phyloP scores from a whole-genome alignment of 2,329 filamentous ascomycete species.

The Penicillium occitanis region DNA sequence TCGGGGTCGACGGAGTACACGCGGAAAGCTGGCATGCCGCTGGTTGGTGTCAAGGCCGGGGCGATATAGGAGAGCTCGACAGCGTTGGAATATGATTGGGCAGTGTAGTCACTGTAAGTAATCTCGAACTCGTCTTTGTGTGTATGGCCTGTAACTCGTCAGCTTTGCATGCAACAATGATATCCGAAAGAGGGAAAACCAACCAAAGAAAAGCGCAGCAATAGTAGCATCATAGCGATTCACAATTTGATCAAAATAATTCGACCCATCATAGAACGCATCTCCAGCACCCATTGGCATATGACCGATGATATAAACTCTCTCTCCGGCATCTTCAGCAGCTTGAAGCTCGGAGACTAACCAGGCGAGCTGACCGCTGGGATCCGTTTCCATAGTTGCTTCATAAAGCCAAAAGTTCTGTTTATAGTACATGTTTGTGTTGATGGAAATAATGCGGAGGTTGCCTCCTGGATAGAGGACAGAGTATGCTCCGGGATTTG shows the following conservation, averaged over 20 bases:
- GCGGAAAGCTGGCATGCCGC: constrained; percentile 57
- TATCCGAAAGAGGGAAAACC: not conserved
- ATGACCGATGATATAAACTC: constrained; percentile 59
- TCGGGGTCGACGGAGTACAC: constrained; percentile 58
- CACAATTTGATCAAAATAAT: constrained; percentile 54
- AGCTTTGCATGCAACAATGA: not conserved
- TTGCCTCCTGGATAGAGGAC: constrained; percentile 48
- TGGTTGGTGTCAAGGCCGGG: constrained; percentile 55
- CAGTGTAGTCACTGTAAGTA: constrained; percentile 51
- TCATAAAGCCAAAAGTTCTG: constrained; percentile 58
- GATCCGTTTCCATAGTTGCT: constrained; percentile 51
- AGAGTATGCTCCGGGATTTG: constrained; percentile 53
- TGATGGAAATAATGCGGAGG: constrained; percentile 58
- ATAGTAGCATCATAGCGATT: constrained; percentile 54
- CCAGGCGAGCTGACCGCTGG: constrained; percentile 54
- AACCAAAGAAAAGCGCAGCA: constrained; percentile 54
- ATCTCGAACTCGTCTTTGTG: constrained; percentile 58
- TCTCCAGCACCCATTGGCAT: constrained; percentile 54
- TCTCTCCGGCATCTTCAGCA: constrained; percentile 53
- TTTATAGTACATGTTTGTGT: constrained; percentile 58
- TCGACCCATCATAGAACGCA: constrained; percentile 51
- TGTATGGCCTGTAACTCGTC: constrained; percentile 41
- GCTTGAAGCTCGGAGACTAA: constrained; percentile 53
- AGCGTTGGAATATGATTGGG: constrained; percentile 45
- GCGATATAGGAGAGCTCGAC: constrained; percentile 54